Conservation (phyloP, 495 filamentous ascomycete species). For the Lasiosphaeris hirsuta region DNA sequence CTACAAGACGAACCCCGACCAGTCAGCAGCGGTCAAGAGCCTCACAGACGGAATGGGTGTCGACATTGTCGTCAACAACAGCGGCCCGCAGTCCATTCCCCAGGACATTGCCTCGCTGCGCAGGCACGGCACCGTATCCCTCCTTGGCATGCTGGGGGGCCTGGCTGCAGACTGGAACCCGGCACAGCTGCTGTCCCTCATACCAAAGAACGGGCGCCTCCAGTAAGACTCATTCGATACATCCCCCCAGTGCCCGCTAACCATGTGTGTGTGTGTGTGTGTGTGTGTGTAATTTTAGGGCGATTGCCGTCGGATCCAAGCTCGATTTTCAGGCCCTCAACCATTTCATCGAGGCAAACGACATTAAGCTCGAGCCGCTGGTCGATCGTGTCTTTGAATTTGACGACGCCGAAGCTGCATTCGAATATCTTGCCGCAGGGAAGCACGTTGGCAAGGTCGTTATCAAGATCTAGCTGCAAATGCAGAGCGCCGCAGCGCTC, state of each 20-base stretch:
- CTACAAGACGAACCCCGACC: conserved; percentile 25
- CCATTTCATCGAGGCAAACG: conserved; percentile 28
- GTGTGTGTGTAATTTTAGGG: conserved; percentile 16
- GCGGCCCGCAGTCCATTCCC: conserved; percentile 9
- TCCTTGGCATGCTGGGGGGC: conserved; percentile 2
- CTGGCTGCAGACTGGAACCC: not conserved
- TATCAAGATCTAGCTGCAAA: conserved; percentile 20
- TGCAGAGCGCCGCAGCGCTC: too few relatives aligned
- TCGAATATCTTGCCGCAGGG: conserved; percentile 28
- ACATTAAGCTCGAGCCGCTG: conserved; percentile 20
- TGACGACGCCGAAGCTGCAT: conserved; percentile 27
- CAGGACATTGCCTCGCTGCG: conserved; percentile 8
- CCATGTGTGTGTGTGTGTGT: not conserved
- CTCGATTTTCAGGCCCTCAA: conserved; percentile 24
- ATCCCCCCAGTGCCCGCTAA: not conserved
- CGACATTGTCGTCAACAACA: conserved; percentile 24
- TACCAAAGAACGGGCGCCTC: conserved; percentile 1
- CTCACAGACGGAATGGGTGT: conserved; percentile 31
- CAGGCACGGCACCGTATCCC: not conserved
- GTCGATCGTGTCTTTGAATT: conserved; percentile 28
- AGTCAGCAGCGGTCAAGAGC: conserved; percentile 11
- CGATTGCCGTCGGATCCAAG: conserved; percentile 27
- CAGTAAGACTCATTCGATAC: not conserved
- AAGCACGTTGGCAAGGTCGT: conserved; percentile 35
- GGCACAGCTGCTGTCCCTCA: not conserved